Percentiles rank a stretch among this genome's conserved stretches.
phyloP scores from a whole-genome alignment of 192 early-diverging fungal genomes.

The Coemansia sp. region DNA sequence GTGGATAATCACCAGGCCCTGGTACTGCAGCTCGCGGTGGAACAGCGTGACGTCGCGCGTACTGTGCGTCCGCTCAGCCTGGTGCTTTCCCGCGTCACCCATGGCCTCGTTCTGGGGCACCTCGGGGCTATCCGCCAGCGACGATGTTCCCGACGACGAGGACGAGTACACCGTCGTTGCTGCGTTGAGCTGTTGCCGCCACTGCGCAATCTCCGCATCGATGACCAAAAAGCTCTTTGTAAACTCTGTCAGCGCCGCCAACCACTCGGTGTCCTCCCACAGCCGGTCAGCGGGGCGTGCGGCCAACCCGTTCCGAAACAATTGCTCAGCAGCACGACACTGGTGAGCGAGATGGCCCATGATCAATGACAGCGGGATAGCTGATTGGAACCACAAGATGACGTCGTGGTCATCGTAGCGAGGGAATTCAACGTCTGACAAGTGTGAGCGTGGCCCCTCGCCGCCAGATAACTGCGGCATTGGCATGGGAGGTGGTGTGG shows the following conservation, averaged over 20 bases:
- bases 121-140: slow-evolving; percentile 22
- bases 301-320: slow-evolving; percentile 49
- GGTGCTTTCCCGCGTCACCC: neutral
- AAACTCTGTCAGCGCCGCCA: slow-evolving; percentile 45
- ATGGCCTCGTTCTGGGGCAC: neutral
- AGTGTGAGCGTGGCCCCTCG: neutral
- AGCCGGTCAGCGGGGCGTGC: slow-evolving; percentile 39
- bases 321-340: slow-evolving; percentile 49
- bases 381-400: slow-evolving; percentile 56
- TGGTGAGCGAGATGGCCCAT: slow-evolving; percentile 55
- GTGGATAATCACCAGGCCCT: slow-evolving; percentile 52
- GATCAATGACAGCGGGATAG: slow-evolving; percentile 54
- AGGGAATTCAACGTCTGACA: slow-evolving; percentile 39
- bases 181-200: slow-evolving; percentile 54
- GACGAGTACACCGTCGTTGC: slow-evolving; percentile 32
- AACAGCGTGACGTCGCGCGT: slow-evolving; percentile 54
- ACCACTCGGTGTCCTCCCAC: slow-evolving; percentile 52
- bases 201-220: slow-evolving; percentile 55
- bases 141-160: neutral
- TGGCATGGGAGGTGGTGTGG: slow-evolving; percentile 39
- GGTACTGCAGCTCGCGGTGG: slow-evolving; percentile 56
- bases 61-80: slow-evolving; percentile 26
- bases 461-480: neutral
- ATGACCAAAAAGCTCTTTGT: slow-evolving; percentile 53
- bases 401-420: slow-evolving; percentile 57